Evolutionary conservation across 1,284 basidiomycete genomes (phyloP).

Genomic region (Ustilago crameri): DNA sequence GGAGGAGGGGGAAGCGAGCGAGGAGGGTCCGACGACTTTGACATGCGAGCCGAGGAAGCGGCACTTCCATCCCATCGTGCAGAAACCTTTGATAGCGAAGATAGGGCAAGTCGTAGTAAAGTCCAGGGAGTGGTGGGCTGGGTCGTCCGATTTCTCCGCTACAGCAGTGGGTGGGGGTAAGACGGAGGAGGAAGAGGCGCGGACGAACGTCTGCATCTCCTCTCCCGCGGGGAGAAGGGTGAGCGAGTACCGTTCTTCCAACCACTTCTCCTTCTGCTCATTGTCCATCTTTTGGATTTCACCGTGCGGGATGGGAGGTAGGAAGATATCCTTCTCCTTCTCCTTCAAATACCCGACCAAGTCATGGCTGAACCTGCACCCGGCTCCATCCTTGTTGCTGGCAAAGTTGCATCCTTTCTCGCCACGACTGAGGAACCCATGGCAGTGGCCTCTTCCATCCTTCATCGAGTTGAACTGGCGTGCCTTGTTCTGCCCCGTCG

Average conservation of each 20-base stretch:
- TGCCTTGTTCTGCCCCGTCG: conserved; percentile 55
- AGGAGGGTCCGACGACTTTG: conserved; percentile 37
- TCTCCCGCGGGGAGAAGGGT: conserved; percentile 13
- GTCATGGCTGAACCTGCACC: conserved; percentile 84
- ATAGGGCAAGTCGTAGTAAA: conserved; percentile 75
- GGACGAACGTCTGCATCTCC: conserved; percentile 22
- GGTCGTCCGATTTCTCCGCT: conserved; percentile 19
- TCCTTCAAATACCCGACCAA: conserved; percentile 78
- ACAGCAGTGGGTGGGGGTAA: conserved; percentile 3
- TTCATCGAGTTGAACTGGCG: conserved; percentile 33
- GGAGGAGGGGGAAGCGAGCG: background rate
- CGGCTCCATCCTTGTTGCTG: conserved; percentile 7
- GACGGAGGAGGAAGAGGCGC: conserved; percentile 66
- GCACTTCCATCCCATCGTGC: conserved; percentile 88
- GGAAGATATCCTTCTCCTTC: conserved; percentile 79
- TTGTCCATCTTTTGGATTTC: conserved; percentile 10
- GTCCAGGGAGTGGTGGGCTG: conserved; percentile 72
- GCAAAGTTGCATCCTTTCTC: conserved; percentile 40
- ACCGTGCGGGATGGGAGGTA: conserved; percentile 51
- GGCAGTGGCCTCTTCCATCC: conserved; percentile 30
- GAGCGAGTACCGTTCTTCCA: conserved; percentile 46
- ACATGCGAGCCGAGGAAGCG: conserved; percentile 84
- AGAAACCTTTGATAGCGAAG: conserved; percentile 80
- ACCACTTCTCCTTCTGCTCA: conserved; percentile 24
- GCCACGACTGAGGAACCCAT: conserved; percentile 29